phyloP scores from a whole-genome alignment of 2,329 filamentous ascomycete species.

The Neofusicoccum sp. region DNA sequence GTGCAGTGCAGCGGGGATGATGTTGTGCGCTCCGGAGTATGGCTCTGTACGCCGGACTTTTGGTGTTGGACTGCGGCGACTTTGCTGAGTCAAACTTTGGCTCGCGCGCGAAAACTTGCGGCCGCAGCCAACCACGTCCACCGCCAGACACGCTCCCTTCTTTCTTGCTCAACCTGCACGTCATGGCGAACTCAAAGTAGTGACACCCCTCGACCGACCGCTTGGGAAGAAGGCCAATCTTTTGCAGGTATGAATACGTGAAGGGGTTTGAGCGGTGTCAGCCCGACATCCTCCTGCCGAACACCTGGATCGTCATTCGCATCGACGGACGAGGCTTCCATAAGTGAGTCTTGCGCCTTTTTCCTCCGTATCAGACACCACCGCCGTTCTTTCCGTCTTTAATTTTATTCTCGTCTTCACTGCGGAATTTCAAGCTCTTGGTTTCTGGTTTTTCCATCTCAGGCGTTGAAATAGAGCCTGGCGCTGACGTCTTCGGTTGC shows the following conservation, averaged over 20 bases:
- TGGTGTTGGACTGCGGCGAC: not conserved
- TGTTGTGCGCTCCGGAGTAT: too few species aligned
- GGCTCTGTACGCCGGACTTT: not conserved
- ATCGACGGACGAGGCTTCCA: constrained; percentile 94
- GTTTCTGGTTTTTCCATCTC: not conserved
- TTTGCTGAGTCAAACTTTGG: constrained; percentile 4
- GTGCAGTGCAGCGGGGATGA: too few species aligned
- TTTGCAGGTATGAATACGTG: constrained; percentile 84
- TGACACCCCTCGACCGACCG: not conserved
- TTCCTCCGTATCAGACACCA: too few species aligned
- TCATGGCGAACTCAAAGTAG: constrained; percentile 28
- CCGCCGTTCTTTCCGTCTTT: not conserved
- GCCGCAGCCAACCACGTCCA: not conserved
- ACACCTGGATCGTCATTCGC: constrained; percentile 93
- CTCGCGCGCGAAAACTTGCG: not conserved
- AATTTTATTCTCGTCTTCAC: constrained; percentile 7
- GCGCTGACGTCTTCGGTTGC: not conserved
- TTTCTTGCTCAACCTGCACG: not conserved
- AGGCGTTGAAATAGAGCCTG: not conserved
- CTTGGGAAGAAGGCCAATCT: not conserved
- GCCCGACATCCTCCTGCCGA: constrained; percentile 73
- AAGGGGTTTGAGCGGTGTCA: constrained; percentile 74
- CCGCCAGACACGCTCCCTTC: too few species aligned
- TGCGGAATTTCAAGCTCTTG: too few species aligned
- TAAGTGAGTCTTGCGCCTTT: constrained; percentile 56